Evolutionary conservation across 306 rosid genomes (phyloP), one percentile per base, ranked within the genome.

Genomic region (Hippophae tibetana): DNA sequence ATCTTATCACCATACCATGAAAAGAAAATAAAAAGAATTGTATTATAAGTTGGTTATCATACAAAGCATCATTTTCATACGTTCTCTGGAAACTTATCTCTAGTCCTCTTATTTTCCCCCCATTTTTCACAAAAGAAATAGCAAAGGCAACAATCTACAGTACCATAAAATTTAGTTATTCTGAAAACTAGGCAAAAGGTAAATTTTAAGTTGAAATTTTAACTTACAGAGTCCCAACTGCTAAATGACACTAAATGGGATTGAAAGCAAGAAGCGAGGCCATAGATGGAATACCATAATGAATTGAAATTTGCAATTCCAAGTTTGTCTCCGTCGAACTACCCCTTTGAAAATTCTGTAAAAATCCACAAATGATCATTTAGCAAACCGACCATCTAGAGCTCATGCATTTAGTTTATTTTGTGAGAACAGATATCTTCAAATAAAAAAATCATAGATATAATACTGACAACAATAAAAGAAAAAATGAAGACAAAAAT

Each of bases 281-380:
- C 31, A 96, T 85, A 40, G 88, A 81, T 6, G 98, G 98, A 63
- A 92, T 75, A 31, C 98, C 98, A 72, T 87, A 92, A 75, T 92
- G 98, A 75, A 82, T 69, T 45, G 79, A 71, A 68, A 92, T 68
- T 63, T 82, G 72, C 18, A 86, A 77, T 80, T 92, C 81, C 88
- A 92, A 76, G 66, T 92, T 95, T 62, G 67, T 79, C 47, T 71
- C 31, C 40, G 76, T 79, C 63, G 87, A 75, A 71, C 73, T 66
- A n/a, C 81, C 82, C 41, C 78, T 79, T 64, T 77, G 87, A 78
- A 81, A 62, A 71, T 69, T 70, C 7, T 77, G 81, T 83, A 85
- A 74, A 56, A 49, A 61, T 25, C 69, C 66, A 53, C 57, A 58
- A 42, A 61, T 60, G 23, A 69, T 41, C 40, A 1, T 7, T 42